Percentiles rank a stretch among this genome's conserved stretches.
Evolutionary conservation across 345 rosid genomes (phyloP).

Genomic region (Anacardium occidentale): DNA sequence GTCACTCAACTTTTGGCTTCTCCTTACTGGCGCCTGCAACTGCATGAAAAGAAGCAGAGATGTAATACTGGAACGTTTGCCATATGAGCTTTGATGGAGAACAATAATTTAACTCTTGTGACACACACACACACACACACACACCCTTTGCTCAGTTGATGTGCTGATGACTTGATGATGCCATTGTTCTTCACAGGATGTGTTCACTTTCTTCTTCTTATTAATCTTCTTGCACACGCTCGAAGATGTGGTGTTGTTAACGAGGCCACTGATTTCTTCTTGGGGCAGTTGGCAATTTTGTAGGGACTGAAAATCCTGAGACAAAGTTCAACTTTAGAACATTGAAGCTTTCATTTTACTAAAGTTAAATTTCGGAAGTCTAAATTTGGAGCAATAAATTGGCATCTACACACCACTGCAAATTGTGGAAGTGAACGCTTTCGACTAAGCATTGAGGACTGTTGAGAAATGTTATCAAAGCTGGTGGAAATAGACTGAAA

Average conservation of each 20-base stretch:
- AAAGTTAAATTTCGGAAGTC: neutral
- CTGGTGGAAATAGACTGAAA: slow-evolving; percentile 22
- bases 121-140: slow-evolving; percentile 30
- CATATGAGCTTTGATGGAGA: neutral
- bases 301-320: slow-evolving; percentile 24
- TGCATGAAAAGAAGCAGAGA: slow-evolving; percentile 1
- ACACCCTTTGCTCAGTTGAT: slow-evolving; percentile 9
- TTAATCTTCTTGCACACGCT: slow-evolving; percentile 33
- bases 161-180: slow-evolving; percentile 11
- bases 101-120: neutral
- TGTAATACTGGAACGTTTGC: neutral
- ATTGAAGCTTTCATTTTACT: neutral
- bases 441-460: slow-evolving; percentile 8
- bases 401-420: slow-evolving; percentile 22
- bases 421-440: slow-evolving; percentile 22
- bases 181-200: slow-evolving; percentile 19
- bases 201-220: slow-evolving; percentile 24
- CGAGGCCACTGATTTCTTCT: neutral
- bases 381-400: no score
- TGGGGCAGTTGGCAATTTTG: slow-evolving; percentile 1
- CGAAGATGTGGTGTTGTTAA: neutral
- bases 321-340: neutral
- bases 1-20: slow-evolving; percentile 65
- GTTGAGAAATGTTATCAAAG: slow-evolving; percentile 22
- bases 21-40: slow-evolving; percentile 41